Percentiles rank a stretch among this genome's conserved stretches.
Evolutionary conservation across 176 grass and related monocot species (phyloP).

Genomic region (Sorghum bicolor): Sorghum_bicolor_NCBIv3 NC_012871.2:63919001-63919500

Average conservation of each 20-base stretch:
- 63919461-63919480: neutral
- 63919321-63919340: conserved; percentile 27
- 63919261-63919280: conserved; percentile 8
- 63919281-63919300: conserved; percentile 6
- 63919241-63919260: conserved; percentile 99
- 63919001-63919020: no score
- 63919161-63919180: conserved; percentile 94
- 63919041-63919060: neutral
- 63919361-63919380: conserved; percentile 97
- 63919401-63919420: conserved; percentile 84
- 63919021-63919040: neutral
- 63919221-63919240: conserved; percentile 98
- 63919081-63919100: neutral
- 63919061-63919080: neutral
- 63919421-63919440: neutral
- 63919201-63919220: conserved; percentile 99
- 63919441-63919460: neutral
- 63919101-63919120: neutral
- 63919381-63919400: conserved; percentile 97
- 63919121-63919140: conserved; percentile 1
- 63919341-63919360: conserved; percentile 92
- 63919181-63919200: conserved; percentile 91
- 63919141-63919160: conserved; percentile 59
- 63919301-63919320: neutral
- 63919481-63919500: conserved; percentile 24